Base-by-base conservation (phyloP, 2,329 filamentous ascomycete species). In the Penicillium hesseltinei region DNA sequence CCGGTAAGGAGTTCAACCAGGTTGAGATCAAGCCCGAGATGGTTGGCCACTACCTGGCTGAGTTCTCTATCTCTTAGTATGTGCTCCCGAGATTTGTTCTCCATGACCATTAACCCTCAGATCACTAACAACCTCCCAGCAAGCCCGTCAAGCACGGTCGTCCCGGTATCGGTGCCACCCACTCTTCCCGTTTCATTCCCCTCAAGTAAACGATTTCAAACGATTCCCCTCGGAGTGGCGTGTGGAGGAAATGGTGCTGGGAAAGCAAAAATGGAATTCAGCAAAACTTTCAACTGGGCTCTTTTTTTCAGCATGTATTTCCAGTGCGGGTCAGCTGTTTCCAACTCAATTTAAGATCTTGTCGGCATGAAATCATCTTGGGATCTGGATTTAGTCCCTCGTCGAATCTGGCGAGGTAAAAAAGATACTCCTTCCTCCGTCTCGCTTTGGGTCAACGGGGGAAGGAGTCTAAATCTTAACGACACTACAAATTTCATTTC, bases 111-210 rank as follows among this genome's bases (percentile, higher is more conserved):
- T 31, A 4, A 13, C 6, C 6, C 19, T n/a, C n/a, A 35, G 17
- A 21, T 19, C 33, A 64, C 85, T 89, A 78, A 90, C 81, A 72
- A 68, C 56, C 65, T 40, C 60, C 77, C 75, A 96, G 92, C 91
- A 92, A 92, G 85, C 94, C 94, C 77, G 94, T 99, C 89, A 99
- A 97, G 91, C 94, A 99, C 90, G 94, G 94, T 88, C 87, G 94
- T 82, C 94, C 94, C 77, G 94, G 94, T 97, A 99, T 99, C 78
- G 94, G 94, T 95, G 94, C 94, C 77, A 99, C 94, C 74, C 92
- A 99, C 90, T 97, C 93, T 85, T 99, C 94, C 82, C 92, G 94
- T 88, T 99, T 99, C 90, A 99, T 99, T 86, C 94, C 94, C 81
- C 90, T 99, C 81, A 99, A 99, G 87, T 97, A 97, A 87, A 82